A percentile compares a stretch with the other conserved stretches of the same genome.
Evolutionary conservation across 306 rosid species (phyloP).

Genomic region (Cicer judaicum): DNA sequence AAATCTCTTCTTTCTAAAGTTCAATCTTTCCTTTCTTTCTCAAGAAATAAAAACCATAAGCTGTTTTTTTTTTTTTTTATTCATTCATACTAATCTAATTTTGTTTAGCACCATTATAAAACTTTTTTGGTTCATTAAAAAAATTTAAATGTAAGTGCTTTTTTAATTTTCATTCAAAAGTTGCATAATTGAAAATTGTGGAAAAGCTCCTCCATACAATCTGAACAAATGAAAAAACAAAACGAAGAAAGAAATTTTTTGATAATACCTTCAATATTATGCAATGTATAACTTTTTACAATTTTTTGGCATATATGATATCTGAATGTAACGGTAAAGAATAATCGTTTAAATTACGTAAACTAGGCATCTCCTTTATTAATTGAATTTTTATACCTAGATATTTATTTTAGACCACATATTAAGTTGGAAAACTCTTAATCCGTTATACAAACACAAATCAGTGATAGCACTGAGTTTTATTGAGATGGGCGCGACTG

Average conservation of each 20-base stretch:
- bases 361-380: too few species aligned
- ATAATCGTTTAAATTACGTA: too few species aligned
- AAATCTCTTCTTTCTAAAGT: constrained; percentile 38
- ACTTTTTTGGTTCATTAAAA: constrained; percentile 32
- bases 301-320: too few species aligned
- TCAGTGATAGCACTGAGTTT: too few species aligned
- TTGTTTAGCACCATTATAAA: constrained; percentile 23
- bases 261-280: constrained; percentile 21
- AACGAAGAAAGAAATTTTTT: neutral
- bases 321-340: too few species aligned
- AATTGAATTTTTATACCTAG: too few species aligned
- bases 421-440: too few species aligned
- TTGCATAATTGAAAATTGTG: constrained; percentile 42
- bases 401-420: too few species aligned
- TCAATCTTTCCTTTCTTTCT: constrained; percentile 37
- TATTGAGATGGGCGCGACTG: too few species aligned
- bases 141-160: constrained; percentile 31
- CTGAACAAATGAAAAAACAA: neutral
- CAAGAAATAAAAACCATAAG: constrained; percentile 20
- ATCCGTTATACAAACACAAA: too few species aligned
- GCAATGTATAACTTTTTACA: neutral
- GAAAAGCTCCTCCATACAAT: constrained; percentile 46
- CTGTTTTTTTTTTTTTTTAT: constrained; percentile 10
- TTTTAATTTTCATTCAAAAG: constrained; percentile 48
- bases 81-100: constrained; percentile 27